Percentiles rank a stretch among this genome's conserved stretches.
Evolutionary conservation across 441 rosid genomes (phyloP).

Genomic region (Populus hybrid): DNA sequence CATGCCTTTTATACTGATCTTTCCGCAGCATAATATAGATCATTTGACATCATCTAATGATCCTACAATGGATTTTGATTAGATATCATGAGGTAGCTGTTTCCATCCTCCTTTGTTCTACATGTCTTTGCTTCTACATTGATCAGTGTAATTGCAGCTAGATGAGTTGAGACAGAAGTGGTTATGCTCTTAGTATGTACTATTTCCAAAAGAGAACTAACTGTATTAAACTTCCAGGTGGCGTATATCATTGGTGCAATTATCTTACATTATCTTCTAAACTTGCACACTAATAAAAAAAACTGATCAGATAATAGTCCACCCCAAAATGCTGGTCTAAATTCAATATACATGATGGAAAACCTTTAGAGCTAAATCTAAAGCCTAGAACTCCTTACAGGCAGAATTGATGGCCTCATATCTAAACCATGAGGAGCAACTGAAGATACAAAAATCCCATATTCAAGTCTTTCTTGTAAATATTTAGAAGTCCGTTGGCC

Average conservation of each 20-base stretch:
- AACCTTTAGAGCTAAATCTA: background rate
- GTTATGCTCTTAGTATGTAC: background rate
- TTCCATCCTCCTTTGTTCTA: background rate
- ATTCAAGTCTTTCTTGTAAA: too few relatives aligned
- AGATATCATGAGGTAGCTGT: background rate
- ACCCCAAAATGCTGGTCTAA: background rate
- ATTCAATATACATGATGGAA: background rate
- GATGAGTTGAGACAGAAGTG: background rate
- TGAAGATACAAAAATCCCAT: too few relatives aligned
- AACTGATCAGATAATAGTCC: too few relatives aligned
- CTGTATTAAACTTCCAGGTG: background rate
- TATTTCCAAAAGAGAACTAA: too few relatives aligned
- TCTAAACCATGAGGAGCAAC: too few relatives aligned
- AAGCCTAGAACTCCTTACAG: background rate
- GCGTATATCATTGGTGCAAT: background rate
- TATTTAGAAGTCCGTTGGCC: too few relatives aligned
- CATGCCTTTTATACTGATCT: too few relatives aligned
- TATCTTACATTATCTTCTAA: background rate
- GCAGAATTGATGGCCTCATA: background rate
- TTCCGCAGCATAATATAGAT: background rate
- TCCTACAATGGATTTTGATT: background rate
- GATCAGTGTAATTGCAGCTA: background rate
- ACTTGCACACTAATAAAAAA: background rate
- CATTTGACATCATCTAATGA: background rate
- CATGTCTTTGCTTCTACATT: background rate